A percentile compares a stretch with the other conserved stretches of the same genome.
phyloP scores from a whole-genome alignment of 306 rosid species.

The Vigna nakashimae region DNA sequence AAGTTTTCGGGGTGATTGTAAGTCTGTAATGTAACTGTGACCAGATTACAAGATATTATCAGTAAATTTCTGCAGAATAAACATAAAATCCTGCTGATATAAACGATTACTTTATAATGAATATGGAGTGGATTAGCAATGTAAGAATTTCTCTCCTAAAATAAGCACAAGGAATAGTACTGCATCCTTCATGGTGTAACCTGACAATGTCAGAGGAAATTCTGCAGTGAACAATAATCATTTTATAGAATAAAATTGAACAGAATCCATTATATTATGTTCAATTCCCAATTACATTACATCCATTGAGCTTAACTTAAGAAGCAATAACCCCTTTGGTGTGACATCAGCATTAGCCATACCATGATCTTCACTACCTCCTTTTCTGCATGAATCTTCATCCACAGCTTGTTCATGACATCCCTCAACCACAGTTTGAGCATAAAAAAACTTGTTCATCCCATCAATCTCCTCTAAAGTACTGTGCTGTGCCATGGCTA shows the following conservation, averaged over 20 bases:
- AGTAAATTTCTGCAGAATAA: too few relatives aligned
- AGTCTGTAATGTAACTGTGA: too few relatives aligned
- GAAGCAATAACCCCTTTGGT: neutral
- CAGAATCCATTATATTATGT: neutral
- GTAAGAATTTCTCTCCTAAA: neutral
- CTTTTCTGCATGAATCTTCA: conserved; percentile 41
- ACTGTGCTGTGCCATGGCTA: conserved; percentile 54
- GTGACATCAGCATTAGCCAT: conserved; percentile 8
- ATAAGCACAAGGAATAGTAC: neutral
- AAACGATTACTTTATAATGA: neutral
- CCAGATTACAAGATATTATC: too few relatives aligned
- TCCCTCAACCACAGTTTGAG: conserved; percentile 43
- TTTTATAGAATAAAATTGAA: too few relatives aligned
- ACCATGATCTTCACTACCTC: conserved; percentile 37
- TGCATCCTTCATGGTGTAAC: neutral
- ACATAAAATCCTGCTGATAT: neutral
- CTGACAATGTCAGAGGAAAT: neutral
- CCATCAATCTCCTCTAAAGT: conserved; percentile 51
- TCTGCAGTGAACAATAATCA: neutral
- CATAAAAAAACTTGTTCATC: conserved; percentile 47
- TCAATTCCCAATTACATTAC: conserved; percentile 24
- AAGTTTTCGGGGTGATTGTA: too few relatives aligned
- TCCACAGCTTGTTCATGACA: conserved; percentile 34
- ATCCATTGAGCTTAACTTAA: conserved; percentile 49
- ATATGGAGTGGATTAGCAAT: neutral